Conservation (phyloP, 2,329 filamentous ascomycete genomes). For the Fusarium tuaranense region DNA sequence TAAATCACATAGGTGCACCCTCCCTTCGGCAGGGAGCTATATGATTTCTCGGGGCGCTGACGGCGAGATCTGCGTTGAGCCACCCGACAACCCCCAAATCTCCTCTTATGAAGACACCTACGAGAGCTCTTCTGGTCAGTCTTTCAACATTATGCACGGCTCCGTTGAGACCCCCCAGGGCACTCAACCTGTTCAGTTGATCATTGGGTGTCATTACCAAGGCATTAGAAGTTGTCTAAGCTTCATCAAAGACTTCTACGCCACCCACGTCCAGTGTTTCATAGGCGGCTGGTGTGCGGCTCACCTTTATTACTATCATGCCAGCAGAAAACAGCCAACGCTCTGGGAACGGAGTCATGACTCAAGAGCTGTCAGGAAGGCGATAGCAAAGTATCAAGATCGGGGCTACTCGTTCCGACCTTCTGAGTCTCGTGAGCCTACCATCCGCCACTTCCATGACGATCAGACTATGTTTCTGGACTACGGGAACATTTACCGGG, state of each 20-base stretch:
- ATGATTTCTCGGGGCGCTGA: background rate
- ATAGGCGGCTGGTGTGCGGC: constrained; percentile 18
- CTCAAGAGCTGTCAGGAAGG: constrained; percentile 5
- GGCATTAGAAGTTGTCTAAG: constrained; percentile 17
- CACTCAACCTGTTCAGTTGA: constrained; percentile 10
- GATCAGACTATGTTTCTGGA: constrained; percentile 11
- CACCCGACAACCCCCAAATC: background rate
- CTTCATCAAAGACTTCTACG: constrained; percentile 25
- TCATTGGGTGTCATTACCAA: constrained; percentile 12
- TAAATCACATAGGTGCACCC: background rate
- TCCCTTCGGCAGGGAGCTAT: background rate
- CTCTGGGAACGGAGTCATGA: constrained; percentile 5
- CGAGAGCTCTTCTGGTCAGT: background rate
- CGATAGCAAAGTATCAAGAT: constrained; percentile 10
- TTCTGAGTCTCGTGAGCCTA: background rate
- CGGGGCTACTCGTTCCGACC: constrained; percentile 4
- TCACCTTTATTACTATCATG: constrained; percentile 21
- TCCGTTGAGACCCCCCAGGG: constrained; percentile 6
- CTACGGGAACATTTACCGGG: constrained; percentile 15
- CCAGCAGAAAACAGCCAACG: background rate
- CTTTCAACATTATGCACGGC: constrained; percentile 15
- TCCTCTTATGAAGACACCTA: background rate
- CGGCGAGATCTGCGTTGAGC: background rate
- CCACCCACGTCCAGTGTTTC: constrained; percentile 22
- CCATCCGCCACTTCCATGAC: constrained; percentile 11